Evolutionary conservation across 208 protist species (phyloP).

Genomic region (Tetramitus jugosus): DNA sequence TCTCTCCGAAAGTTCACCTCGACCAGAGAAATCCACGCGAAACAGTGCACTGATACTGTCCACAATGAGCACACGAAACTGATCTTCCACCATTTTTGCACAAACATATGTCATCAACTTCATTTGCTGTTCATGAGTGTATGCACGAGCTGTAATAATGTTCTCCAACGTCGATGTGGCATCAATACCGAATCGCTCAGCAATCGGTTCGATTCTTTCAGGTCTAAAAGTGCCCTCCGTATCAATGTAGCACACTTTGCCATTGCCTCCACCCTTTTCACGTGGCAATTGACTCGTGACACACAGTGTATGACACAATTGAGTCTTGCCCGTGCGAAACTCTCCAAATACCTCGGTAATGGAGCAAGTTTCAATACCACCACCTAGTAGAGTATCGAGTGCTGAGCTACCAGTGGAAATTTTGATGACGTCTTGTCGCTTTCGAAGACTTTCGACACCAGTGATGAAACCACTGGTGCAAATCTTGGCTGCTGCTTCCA

Average conservation of each 20-base stretch:
- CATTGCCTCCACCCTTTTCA: constrained; percentile 68
- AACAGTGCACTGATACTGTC: constrained; percentile 98
- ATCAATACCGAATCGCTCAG: constrained; percentile 87
- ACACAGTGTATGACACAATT: constrained; percentile 93
- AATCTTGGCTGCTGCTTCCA: constrained; percentile 83
- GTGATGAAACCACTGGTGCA: constrained; percentile 69
- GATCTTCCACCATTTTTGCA: constrained; percentile 50
- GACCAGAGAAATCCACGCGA: constrained; percentile 89
- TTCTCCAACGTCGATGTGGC: constrained; percentile 81
- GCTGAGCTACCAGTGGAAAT: constrained; percentile 84
- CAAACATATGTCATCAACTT: constrained; percentile 59
- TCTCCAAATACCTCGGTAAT: constrained; percentile 77
- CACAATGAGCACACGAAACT: constrained; percentile 78
- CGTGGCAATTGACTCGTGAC: constrained; percentile 89
- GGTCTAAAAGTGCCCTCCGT: constrained; percentile 96
- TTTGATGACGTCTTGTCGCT: constrained; percentile 68
- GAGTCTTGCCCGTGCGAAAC: constrained; percentile 93
- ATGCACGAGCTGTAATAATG: constrained; percentile 90
- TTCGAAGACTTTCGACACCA: constrained; percentile 64
- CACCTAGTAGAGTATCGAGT: constrained; percentile 84
- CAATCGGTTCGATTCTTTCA: constrained; percentile 89
- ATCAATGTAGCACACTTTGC: constrained; percentile 46
- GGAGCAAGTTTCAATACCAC: constrained; percentile 86
- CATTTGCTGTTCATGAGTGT: constrained; percentile 87
- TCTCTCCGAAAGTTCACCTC: constrained; percentile 91